Base-by-base conservation (phyloP, 1,139 yeast species). In the Sugiyamaella pinicola region DNA sequence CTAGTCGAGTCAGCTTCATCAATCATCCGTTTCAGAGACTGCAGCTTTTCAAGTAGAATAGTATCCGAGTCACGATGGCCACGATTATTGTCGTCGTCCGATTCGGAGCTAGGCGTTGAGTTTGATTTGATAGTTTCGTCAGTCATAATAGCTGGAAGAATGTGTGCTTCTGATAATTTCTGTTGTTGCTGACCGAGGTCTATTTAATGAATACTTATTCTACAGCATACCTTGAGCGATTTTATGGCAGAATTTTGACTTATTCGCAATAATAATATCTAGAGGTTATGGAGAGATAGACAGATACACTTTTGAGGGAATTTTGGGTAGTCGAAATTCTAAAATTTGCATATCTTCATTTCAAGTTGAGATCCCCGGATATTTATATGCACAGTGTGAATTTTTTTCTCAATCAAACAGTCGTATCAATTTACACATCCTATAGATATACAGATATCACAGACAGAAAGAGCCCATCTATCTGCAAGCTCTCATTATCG, bases 31-130 rank as follows among this genome's bases (percentile, higher is more conserved):
- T 47, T 50, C n/a, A 58, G 35, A 12, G 56, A 43, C 48, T 47
- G 56, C 43, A 58, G 52, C 46, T 58, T 58, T 24, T 47, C 49
- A 38, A 55, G 48, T 17, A 58, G 47, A 15, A 54, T 52, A 12
- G 49, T 51, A 33, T 54, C 57, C n/a, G 54, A 47, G 17, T 46
- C 49, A 18, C 43, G 49, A 38, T 31, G 49, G 3, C 18, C 43
- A 3, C 18, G 3, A 24, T 29, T 33, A 17, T 21, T n/a, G 8
- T 37, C 43, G 21, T 24, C 18, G 2, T 46, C 49, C 15, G 47
- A 21, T 22, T 44, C 43, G 21, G 39, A 17, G 12, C 24, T 15
- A 18, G 39, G 7, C 6, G 21, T 42, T n/a, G 37, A 7, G 10
- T 12, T 28, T 4, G 37, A 15, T 17, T 42, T 29, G 28, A 4